phyloP scores from a whole-genome alignment of 2,329 filamentous ascomycete genomes.

The Colletotrichum sp. region DNA sequence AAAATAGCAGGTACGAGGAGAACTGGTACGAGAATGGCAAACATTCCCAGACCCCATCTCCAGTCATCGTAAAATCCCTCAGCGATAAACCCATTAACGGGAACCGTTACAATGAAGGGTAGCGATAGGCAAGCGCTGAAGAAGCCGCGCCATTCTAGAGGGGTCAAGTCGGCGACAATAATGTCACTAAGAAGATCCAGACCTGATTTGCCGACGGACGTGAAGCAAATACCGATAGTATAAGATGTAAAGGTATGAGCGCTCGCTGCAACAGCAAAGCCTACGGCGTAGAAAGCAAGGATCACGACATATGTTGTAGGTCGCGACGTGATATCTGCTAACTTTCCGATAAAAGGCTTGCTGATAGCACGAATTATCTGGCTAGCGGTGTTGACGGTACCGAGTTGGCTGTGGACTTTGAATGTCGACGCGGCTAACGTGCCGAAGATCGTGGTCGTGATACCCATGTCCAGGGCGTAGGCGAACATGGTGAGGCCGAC shows the following conservation, averaged over 20 bases:
- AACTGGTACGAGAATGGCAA: constrained; percentile 64
- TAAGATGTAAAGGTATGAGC: constrained; percentile 35
- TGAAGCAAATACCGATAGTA: constrained; percentile 40
- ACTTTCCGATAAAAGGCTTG: constrained; percentile 43
- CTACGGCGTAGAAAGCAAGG: constrained; percentile 41
- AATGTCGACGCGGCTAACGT: constrained; percentile 39
- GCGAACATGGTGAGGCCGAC: constrained; percentile 42
- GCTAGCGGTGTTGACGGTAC: constrained; percentile 34
- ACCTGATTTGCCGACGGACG: constrained; percentile 40
- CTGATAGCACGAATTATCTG: constrained; percentile 42
- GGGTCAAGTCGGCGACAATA: constrained; percentile 40
- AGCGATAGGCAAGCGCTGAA: constrained; percentile 31
- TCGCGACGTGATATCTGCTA: constrained; percentile 41
- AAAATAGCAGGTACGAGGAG: constrained; percentile 60
- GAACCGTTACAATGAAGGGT: constrained; percentile 40
- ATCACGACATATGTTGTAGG: constrained; percentile 44
- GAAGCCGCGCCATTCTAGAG: constrained; percentile 41
- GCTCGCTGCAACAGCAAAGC: constrained; percentile 37
- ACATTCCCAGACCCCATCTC: constrained; percentile 70
- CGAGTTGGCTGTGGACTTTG: constrained; percentile 34
- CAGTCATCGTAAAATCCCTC: constrained; percentile 49
- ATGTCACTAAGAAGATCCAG: constrained; percentile 42
- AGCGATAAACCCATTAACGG: constrained; percentile 46
- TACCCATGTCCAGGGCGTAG: constrained; percentile 42
- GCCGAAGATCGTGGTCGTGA: constrained; percentile 38